Evolutionary conservation across 148 eudicot species (phyloP), one percentile per base, ranked within the genome.

Genomic region (Chenopodium suecicum): DNA sequence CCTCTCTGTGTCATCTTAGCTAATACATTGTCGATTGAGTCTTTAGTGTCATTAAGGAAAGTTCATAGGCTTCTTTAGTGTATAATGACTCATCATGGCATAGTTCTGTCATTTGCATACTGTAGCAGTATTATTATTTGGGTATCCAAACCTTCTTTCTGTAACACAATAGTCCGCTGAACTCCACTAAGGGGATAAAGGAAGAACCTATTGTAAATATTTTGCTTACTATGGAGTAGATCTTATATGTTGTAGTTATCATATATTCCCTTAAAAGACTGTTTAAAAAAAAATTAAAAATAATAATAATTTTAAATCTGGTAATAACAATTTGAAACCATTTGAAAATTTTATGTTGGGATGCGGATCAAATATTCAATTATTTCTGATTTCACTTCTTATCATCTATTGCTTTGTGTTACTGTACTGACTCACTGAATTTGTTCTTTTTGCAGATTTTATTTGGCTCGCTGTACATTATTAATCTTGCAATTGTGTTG

Each of bases 401-500:
- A 27, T 27, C 50, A 2, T 48, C 22, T 58, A 29, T 78, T 68
- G 56, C 20, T 48, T 20, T 32, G 23, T 29, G 34, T 56, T 64
- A 9, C 13, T 37, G 3, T 6, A 47, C 62, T 23, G 46, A 48
- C 37, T 50, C 78, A 56, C 34, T 73, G 64, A 54, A 74, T 87
- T 83, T 75, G 48, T 56, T 87, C 76, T 75, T 75, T 66, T 69
- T 88, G 88, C 94, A 95, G 99, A 82, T 95, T 85, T 80, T 95
- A 52, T 95, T 95, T 85, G 99, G 93, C 34, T 9, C 87, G 52
- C 88, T 95, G 73, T 95, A 95, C 89, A 85, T 95, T 80, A 83
- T 92, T 85, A 93, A 95, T 86, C 97, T 93, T 44, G 98, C 90
- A 70, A 88, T 93, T 71, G 86, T 95, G 67, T 82, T 93, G 17